Evolutionary conservation across 2,329 filamentous ascomycete species (phyloP), one percentile per base, ranked within the genome.

Genomic region (Hyphodiscus sp.): DNA sequence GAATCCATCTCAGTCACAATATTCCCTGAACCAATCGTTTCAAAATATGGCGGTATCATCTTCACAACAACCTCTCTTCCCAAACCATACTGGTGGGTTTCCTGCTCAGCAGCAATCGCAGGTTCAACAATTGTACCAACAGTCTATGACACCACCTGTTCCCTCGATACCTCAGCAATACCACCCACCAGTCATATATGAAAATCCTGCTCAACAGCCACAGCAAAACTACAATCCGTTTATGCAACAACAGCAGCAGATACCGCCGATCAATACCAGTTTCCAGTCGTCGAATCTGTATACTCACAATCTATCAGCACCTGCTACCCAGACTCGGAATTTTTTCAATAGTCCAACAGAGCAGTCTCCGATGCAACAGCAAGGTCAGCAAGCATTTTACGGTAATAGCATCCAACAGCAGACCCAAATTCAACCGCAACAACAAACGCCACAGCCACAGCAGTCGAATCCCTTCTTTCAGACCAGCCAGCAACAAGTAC

Each of bases 61-160:
- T 20, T 58, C 61, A 42, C 82, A 83, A 60, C 81, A 83, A 60
- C 81, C 81, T 41, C 74, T 91, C 29, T 91, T 91, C 67, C 86
- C 88, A 8, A 83, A 91, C 64, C 83, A 85, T 51, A 91, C 88
- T 1, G 87, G 87, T 51, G 87, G 82, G 20, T 58, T 78, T 45
- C 61, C 64, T 47, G 58, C 50, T 60, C 55, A 71, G 69, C 58
- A 76, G 74, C 55, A 76, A 74, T 38, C 33, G 11, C 51, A 58
- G 29, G 54, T 60, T 18, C 64, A 60, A 65, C 73, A 63, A 53
- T 30, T 65, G 6, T 68, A 71, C 20, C 67, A 73, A 62, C 64
- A 66, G 50, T 64, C 62, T 18, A 63, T 66, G 58, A 65, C 65
- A 8, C 67, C 67, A 20, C 61, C 65, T 18, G 63, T 68, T 23